Evolutionary conservation across 164 flowering plant genomes (phyloP).

Genomic region (Vitis vinifera): ASM3070453v1 NC_081815.1:2519001-2519500

Average conservation of each 20-base stretch:
- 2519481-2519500: background rate
- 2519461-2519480: background rate
- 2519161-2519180: background rate
- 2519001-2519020: conserved; percentile 68
- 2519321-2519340: background rate
- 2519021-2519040: conserved; percentile 82
- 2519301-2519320: conserved; percentile 5
- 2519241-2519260: conserved; percentile 76
- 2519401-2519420: background rate
- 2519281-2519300: conserved; percentile 13
- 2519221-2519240: conserved; percentile 84
- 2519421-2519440: background rate
- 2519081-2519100: conserved; percentile 55
- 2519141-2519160: background rate
- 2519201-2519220: conserved; percentile 62
- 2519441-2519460: background rate
- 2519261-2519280: conserved; percentile 58
- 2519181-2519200: conserved; percentile 3
- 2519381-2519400: background rate
- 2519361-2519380: too few relatives aligned
- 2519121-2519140: background rate
- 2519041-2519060: conserved; percentile 29
- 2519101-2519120: background rate
- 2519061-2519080: conserved; percentile 73
- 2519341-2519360: too few relatives aligned